phyloP scores from a whole-genome alignment of 352 stramenopile species.

The Blastocystis sp. region DNA sequence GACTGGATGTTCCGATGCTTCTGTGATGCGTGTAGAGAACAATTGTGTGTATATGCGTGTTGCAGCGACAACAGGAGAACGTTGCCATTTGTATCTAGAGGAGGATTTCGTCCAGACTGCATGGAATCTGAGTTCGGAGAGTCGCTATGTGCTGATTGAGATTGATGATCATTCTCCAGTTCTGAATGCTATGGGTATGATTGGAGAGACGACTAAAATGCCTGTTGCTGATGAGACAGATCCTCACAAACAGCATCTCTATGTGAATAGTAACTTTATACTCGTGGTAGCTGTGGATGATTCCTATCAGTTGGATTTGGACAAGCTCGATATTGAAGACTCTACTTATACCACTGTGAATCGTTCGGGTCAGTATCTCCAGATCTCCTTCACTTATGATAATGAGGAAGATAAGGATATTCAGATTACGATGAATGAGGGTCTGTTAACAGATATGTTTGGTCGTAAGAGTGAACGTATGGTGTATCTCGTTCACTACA shows the following conservation, averaged over 20 bases:
- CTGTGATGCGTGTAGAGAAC: background rate
- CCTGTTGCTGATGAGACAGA: background rate
- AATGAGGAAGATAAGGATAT: background rate
- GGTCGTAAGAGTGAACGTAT: background rate
- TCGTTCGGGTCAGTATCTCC: background rate
- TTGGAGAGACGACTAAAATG: background rate
- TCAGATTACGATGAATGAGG: background rate
- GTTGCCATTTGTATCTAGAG: constrained; percentile 55
- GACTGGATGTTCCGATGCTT: background rate
- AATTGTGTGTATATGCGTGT: constrained; percentile 20
- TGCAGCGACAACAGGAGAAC: background rate
- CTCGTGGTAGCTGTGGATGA: background rate
- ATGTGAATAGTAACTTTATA: background rate
- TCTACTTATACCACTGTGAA: background rate
- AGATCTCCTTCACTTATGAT: background rate
- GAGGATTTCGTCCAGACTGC: constrained; percentile 42
- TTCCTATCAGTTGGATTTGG: background rate
- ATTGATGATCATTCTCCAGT: background rate
- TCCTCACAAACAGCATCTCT: background rate
- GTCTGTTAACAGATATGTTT: constrained; percentile 35
- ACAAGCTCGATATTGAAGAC: background rate
- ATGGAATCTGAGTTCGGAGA: constrained; percentile 6
- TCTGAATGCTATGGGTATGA: background rate
- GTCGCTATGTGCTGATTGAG: constrained; percentile 34
- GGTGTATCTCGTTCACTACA: background rate